Evolutionary conservation across 306 rosid species (phyloP), one percentile per base, ranked within the genome.

Genomic region (Cucumis sativus): DNA sequence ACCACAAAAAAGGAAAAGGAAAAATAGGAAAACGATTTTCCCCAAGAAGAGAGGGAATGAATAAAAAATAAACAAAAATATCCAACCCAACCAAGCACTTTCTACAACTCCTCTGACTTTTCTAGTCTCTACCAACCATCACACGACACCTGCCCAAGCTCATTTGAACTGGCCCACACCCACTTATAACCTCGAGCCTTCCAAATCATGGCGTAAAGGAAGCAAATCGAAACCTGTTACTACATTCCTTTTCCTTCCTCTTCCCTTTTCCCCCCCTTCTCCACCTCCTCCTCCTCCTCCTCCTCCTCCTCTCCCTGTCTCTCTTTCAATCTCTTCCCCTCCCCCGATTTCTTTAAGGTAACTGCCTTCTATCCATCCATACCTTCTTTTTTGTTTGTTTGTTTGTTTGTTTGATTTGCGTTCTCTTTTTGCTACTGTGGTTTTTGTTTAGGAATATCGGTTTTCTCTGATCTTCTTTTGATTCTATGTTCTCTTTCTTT

Each of bases 191-290:
- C 74, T 41, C 54, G 69, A 16, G 56, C 59, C 75, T 47, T 30
- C 77, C 77, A 72, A 49, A 49, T 72, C 57, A 28, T 51, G 60
- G 61, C 61, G 61, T 51, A 72, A 72, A 72, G 59, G 57, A 72
- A 30, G 11, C 45, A 72, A 72, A 51, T 70, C 75, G 58, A 16
- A 71, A 71, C 76, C 60, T 71, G 60, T 35, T 72, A 40, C 58
- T 45, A 47, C 35, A 25, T 47, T 68, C 74, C 56, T 68, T 68
- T 43, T 41, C 56, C 55, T 23, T 6, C 54, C 55, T 7, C 57
- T 52, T 52, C n/a, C 57, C 57, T 47, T 58, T 51, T 17, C 18
- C 30, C 14, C 11, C 8, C 45, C 47, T 41, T 1, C 47, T 41
- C 43, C 0, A 37, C 74, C 35, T 7, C 56, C 57, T 70, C 40